Evolutionary conservation across 257 asterid genomes (phyloP).

Genomic region (Buddleja alternifolia): DNA sequence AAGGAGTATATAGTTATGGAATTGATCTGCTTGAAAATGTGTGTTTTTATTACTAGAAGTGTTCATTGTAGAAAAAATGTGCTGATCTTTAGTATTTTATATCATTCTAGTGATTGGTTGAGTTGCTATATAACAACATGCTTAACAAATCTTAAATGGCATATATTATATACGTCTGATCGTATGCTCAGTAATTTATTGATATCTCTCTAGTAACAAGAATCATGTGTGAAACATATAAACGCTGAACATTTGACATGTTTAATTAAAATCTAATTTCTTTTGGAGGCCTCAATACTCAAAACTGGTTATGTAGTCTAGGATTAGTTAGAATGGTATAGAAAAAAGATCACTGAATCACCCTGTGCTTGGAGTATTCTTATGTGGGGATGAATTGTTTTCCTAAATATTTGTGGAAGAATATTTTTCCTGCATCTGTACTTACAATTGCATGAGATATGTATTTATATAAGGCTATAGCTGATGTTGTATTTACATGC

Average conservation of each 20-base stretch:
- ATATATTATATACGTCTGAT: constrained; percentile 9
- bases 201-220: constrained; percentile 16
- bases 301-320: constrained; percentile 1
- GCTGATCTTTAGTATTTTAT: constrained; percentile 20
- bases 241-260: constrained; percentile 2
- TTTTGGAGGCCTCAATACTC: background rate
- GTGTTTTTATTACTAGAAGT: constrained; percentile 10
- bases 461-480: background rate
- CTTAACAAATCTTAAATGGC: background rate
- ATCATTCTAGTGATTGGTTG: constrained; percentile 5
- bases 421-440: constrained; percentile 12
- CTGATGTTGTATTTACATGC: constrained; percentile 32
- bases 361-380: constrained; percentile 3
- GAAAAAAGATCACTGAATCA: background rate
- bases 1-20: constrained; percentile 12
- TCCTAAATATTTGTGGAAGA: background rate
- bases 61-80: background rate
- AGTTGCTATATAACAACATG: background rate
- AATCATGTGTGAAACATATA: constrained; percentile 1
- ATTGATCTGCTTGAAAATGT: constrained; percentile 18
- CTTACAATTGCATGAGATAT: background rate
- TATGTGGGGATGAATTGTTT: background rate
- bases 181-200: background rate
- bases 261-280: constrained; percentile 28
- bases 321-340: constrained; percentile 9